Evolutionary conservation across 495 filamentous ascomycete genomes (phyloP).

Genomic region (Acidomyces sp.): DNA sequence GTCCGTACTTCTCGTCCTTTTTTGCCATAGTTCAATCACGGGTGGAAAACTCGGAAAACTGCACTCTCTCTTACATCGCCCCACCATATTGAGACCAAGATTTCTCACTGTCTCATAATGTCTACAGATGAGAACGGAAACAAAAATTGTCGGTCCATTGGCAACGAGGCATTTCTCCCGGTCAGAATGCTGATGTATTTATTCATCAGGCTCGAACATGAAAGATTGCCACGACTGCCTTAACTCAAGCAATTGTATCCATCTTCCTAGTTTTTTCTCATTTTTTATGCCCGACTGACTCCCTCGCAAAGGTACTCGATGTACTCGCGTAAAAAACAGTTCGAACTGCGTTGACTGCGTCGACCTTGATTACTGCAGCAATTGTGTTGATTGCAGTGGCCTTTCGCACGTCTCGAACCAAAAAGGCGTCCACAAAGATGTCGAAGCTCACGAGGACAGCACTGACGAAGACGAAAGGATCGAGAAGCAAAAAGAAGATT

Average conservation of each 20-base stretch:
- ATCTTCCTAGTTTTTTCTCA: background rate
- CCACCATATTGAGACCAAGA: too few species aligned
- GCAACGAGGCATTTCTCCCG: too few species aligned
- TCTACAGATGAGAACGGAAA: too few species aligned
- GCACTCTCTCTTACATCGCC: too few species aligned
- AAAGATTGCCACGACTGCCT: background rate
- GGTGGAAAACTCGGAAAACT: too few species aligned
- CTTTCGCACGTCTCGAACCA: slow-evolving; percentile 5
- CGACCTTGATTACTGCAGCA: slow-evolving; percentile 8
- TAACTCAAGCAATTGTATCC: background rate
- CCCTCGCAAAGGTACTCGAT: slow-evolving; percentile 6
- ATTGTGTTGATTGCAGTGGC: slow-evolving; percentile 12
- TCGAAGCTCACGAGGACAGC: background rate
- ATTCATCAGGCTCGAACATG: too few species aligned
- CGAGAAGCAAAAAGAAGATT: background rate
- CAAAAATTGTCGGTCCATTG: too few species aligned
- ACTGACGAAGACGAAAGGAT: too few species aligned
- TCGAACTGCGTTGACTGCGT: slow-evolving; percentile 9
- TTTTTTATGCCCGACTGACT: background rate
- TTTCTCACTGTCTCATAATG: too few species aligned
- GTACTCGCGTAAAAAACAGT: slow-evolving; percentile 4
- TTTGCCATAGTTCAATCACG: too few species aligned
- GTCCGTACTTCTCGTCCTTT: too few species aligned
- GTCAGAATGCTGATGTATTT: too few species aligned
- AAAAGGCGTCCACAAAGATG: slow-evolving; percentile 8